These are phyloP conservation scores for Fragosphaeria purpurea DNA, from an alignment of 2,329 filamentous ascomycete species.

Conservation along the genomic window DNA sequence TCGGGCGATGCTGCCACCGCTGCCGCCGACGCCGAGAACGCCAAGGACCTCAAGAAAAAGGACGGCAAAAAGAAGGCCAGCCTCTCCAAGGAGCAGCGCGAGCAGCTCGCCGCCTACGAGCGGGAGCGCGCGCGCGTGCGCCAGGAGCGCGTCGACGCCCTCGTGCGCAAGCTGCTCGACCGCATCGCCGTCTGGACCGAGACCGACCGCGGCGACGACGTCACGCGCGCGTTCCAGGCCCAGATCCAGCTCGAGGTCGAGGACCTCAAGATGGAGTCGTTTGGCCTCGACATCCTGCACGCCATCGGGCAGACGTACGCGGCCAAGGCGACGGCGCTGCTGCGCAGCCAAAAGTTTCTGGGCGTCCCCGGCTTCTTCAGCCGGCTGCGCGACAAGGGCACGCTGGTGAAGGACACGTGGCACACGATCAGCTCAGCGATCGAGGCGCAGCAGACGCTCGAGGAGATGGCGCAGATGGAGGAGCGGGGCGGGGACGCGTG, in stretches of 20 bases:
- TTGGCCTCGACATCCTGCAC: constrained; percentile 90
- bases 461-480: constrained; percentile 96
- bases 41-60: constrained; percentile 56
- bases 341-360: constrained; percentile 94
- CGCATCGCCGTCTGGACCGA: constrained; percentile 93
- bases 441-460: constrained; percentile 95
- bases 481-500: constrained; percentile 92
- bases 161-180: constrained; percentile 77
- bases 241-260: constrained; percentile 94
- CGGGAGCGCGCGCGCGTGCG: constrained; percentile 73
- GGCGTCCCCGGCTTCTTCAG: constrained; percentile 94
- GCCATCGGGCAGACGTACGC: constrained; percentile 89
- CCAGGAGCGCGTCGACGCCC: constrained; percentile 74
- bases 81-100: constrained; percentile 82
- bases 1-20: constrained; percentile 53
- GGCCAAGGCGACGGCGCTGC: constrained; percentile 73
- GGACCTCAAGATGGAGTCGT: constrained; percentile 98
- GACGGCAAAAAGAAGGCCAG: constrained; percentile 67
- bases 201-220: constrained; percentile 78
- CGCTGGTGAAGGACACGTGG: constrained; percentile 96
- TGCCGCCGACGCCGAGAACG: constrained; percentile 49
- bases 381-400: constrained; percentile 91
- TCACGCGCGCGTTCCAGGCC: constrained; percentile 82
- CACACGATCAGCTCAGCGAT: constrained; percentile 94
- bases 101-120: constrained; percentile 83